Base-by-base conservation (phyloP, 768 basidiomycete species). In the Naganishia randhawae region DNA sequence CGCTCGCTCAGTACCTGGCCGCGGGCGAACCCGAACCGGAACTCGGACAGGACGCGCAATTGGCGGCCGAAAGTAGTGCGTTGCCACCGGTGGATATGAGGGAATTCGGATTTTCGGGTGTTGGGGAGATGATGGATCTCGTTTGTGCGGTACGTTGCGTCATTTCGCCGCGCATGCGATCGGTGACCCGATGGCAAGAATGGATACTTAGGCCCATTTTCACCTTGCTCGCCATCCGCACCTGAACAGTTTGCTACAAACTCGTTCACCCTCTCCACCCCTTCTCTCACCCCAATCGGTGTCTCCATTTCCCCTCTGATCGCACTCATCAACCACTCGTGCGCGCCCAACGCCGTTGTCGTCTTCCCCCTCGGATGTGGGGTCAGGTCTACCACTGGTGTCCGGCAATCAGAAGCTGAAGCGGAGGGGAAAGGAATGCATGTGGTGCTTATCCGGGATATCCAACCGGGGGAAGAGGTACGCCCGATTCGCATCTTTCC, bases 231-330 rank as follows among this genome's bases (percentile, higher is more conserved):
- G 41, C 41, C 17, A 25, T 55, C 9, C 17, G 33, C 11, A 7
- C 8, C 33, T 10, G 8, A 11, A 35, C 71, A 98, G 93, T 93
- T 97, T 76, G 85, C 86, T 11, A 90, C 91, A 8, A 99, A 99
- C 77, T 88, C 95, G 0, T 90, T 97, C 75, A 89, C 93, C 0
- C 81, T 96, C 11, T 88, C 92, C 0, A 85, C 88, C 0, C 86
- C 89, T 0, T 84, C 89, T 4, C 82, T 98, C 17, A 84, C 86
- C 1, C 89, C 93, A 0, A 82, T 97, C 39, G 95, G 95, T 7
- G 87, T 88, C 1, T 86, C 88, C n/a, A 84, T 94, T 16, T 89
- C 90, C 0, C 93, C 94, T 0, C 74, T 85, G 0, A 81, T 88
- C 4, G 93, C 93, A 0, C 82, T 96, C 13, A 84, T 89, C 66